Conservation (phyloP, 176 grass and related monocot genomes). For the Lolium rigidum region DNA sequence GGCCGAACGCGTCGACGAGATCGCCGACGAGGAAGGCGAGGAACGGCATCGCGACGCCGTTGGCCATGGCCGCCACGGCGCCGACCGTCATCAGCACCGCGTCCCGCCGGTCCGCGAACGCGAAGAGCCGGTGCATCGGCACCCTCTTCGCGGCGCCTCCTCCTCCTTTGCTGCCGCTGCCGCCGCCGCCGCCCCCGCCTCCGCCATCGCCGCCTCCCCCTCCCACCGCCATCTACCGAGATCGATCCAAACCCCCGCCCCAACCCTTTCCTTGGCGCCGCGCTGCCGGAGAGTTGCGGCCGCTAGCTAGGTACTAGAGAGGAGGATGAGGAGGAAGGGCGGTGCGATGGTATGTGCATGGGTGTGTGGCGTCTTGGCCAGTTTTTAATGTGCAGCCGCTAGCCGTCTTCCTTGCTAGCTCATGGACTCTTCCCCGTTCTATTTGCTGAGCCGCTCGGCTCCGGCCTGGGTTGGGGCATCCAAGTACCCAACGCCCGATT, state of each 20-base stretch:
- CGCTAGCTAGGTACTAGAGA: not conserved
- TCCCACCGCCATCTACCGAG: constrained; percentile 9
- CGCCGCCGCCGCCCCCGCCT: not conserved
- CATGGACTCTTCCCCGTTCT: not conserved
- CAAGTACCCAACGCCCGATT: too few species aligned
- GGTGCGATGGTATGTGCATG: constrained; percentile 6
- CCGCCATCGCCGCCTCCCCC: not conserved
- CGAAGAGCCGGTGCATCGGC: constrained; percentile 41
- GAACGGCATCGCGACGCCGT: constrained; percentile 50
- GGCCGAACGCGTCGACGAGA: constrained; percentile 47
- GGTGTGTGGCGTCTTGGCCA: not conserved
- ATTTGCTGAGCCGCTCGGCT: too few species aligned
- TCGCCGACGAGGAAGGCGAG: constrained; percentile 49
- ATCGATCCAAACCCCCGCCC: not conserved
- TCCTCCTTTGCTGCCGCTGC: not conserved
- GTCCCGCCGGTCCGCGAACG: constrained; percentile 48
- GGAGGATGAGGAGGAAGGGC: not conserved
- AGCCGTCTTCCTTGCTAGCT: not conserved
- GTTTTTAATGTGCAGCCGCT: not conserved
- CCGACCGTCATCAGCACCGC: constrained; percentile 41
- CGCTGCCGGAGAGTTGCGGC: not conserved
- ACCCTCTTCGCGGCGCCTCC: not conserved
- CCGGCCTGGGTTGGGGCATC: too few species aligned
- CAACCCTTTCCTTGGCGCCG: not conserved
- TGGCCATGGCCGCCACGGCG: constrained; percentile 30